Conservation (phyloP, 305 asterid genomes). For the Fraxinus albicans region DNA sequence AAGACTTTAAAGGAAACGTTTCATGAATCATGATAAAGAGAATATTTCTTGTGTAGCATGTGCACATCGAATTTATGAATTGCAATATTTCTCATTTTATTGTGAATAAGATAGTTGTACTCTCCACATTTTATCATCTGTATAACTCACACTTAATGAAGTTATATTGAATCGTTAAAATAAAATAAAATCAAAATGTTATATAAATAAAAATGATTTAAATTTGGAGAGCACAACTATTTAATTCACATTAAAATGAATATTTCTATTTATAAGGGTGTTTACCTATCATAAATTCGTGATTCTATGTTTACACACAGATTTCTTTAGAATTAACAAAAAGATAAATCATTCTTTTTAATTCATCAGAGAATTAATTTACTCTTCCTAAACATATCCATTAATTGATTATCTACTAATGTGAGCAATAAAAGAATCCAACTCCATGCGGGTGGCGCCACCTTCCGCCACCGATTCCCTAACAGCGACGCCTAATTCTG, state of each 20-base stretch:
- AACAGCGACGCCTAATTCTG: constrained; percentile 18
- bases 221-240: background rate
- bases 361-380: background rate
- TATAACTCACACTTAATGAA: background rate
- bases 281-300: background rate
- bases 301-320: too few relatives aligned
- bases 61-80: background rate
- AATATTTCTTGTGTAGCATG: background rate
- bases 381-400: background rate
- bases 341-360: background rate
- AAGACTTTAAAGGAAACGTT: too few relatives aligned
- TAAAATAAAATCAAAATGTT: too few relatives aligned
- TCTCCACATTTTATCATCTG: background rate
- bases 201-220: too few relatives aligned
- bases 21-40: too few relatives aligned
- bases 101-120: background rate
- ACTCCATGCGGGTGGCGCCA: constrained; percentile 26
- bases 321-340: background rate
- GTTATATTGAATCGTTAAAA: background rate
- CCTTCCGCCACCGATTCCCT: constrained; percentile 16
- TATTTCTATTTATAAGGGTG: background rate
- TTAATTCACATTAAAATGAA: background rate
- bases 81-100: background rate
- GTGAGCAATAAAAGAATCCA: constrained; percentile 36
- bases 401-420: constrained; percentile 21